Base-by-base conservation (phyloP, 768 basidiomycete species). In the Tylopilus balloui region DNA sequence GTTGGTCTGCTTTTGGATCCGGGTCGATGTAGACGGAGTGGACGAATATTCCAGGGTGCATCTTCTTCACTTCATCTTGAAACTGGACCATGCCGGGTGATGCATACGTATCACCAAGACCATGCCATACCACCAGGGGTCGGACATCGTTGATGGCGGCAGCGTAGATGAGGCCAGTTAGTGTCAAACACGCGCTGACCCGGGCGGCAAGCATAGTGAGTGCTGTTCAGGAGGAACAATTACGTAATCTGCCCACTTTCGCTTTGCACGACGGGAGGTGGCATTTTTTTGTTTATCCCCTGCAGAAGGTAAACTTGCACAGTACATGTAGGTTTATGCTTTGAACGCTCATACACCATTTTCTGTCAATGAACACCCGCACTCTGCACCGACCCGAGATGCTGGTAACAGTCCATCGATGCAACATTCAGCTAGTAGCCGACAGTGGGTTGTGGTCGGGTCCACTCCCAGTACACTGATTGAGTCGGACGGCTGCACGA, bases 61-160 rank as follows among this genome's bases (percentile, higher is more conserved):
- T 73, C 1, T 76, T 68, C 61, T 80, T 74, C 59, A 92, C 76
- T 42, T 73, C 63, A 13, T 69, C 63, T 47, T 75, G 73, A 55
- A 91, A 86, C 54, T 84, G 71, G 36, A 81, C 66, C 74, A 92
- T 88, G 13, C 87, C 90, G 1, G 80, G 69, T 1, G 90, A 86
- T 42, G 76, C 71, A 56, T 89, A 79, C 2, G 84, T 79, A 68
- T 92, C 91, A n/a, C 89, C 86, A 75, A 88, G 60, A 28, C 86
- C 87, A 66, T 88, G 86, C 87, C 86, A 88, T 43, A 88, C 66
- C 24, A 88, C 86, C 17, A 88, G 71, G 8, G 86, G 83, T 21
- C 83, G 72, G 34, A 69, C 25, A 9, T 55, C 19, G 15, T 45
- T 55, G 27, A 56, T 50, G 13, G 50, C 35, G 27, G 52, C 52